A percentile compares a stretch with the other conserved stretches of the same genome.
Conservation (phyloP, 2,329 filamentous ascomycete genomes). For the Claviceps purpurea region DNA sequence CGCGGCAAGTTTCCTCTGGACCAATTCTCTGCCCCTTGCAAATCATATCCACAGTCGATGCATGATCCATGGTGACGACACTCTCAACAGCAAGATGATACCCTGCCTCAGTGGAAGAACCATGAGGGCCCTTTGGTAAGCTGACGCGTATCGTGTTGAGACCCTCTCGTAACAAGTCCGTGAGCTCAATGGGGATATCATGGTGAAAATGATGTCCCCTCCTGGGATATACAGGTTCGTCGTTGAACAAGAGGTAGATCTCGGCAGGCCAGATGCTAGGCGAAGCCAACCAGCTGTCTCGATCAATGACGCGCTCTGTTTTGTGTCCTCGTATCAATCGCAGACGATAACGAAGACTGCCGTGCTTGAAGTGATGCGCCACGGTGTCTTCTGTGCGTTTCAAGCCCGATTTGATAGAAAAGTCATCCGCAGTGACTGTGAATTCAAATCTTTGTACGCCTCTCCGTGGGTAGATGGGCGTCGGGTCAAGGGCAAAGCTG, state of each 20-base stretch:
- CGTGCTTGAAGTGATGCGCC: background rate
- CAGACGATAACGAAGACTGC: conserved; percentile 49
- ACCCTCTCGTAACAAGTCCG: conserved; percentile 42
- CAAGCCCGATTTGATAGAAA: conserved; percentile 21
- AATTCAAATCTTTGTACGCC: conserved; percentile 34
- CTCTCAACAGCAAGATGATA: conserved; percentile 60
- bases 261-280: conserved; percentile 59
- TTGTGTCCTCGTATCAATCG: conserved; percentile 39
- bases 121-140: conserved; percentile 16
- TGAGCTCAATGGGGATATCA: conserved; percentile 66
- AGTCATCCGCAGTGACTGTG: conserved; percentile 22
- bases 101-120: conserved; percentile 12
- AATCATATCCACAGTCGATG: conserved; percentile 27
- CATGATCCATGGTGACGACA: conserved; percentile 41
- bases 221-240: conserved; percentile 39
- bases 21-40: conserved; percentile 23
- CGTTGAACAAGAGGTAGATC: conserved; percentile 58
- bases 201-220: conserved; percentile 61
- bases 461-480: conserved; percentile 20
- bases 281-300: conserved; percentile 43
- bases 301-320: conserved; percentile 24
- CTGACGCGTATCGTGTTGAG: conserved; percentile 48
- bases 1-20: conserved; percentile 34
- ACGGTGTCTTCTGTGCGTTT: background rate
- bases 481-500: conserved; percentile 35